Base-by-base conservation (phyloP, 768 basidiomycete genomes). In the Pleurotus giganteus region DNA sequence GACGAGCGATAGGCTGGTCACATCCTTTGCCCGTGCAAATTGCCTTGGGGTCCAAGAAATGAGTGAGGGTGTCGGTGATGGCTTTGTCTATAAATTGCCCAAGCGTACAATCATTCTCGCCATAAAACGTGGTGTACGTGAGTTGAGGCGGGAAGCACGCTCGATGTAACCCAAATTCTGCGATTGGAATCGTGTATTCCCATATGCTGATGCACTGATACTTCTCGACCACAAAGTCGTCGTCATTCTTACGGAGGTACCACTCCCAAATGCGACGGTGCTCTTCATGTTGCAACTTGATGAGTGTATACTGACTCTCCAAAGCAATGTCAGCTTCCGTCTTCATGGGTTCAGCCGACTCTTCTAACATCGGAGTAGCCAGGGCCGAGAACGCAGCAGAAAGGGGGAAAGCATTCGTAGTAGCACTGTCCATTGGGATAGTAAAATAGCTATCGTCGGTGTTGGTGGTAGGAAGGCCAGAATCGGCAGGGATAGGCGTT, bases 211-310 rank as follows among this genome's bases (percentile, higher is more conserved):
- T 88, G 63, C 86, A 84, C 65, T 98, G 97, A 63, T 95, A 97
- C 66, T 94, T 91, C 66, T 94, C 92, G 37, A 95, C 90, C 32
- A 90, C 82, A 62, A 98, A 88, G 63, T 91, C 89, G 63, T 94
- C 91, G 11, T 74, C 65, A 65, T 94, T 93, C 70, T 92, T 90
- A 47, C 90, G 83, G 9, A 91, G 73, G 65, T 96, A 96, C 94
- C 94, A 97, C 63, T 94, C 91, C 94, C 95, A 98, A 26, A 96
- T 83, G 39, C 91, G 85, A 32, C 89, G 81, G 59, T 92, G 89
- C 61, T 96, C 93, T 60, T 88, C 87, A 54, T 94, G 90, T 60
- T 87, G 86, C 77, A 85, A 87, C 65, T 88, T 85, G 34, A 90
- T 71, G 32, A 84, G 74, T 44, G 79, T 81, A 36, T 89, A 81